Conservation (phyloP, 768 basidiomycete genomes). For the Mycena rosella region DNA sequence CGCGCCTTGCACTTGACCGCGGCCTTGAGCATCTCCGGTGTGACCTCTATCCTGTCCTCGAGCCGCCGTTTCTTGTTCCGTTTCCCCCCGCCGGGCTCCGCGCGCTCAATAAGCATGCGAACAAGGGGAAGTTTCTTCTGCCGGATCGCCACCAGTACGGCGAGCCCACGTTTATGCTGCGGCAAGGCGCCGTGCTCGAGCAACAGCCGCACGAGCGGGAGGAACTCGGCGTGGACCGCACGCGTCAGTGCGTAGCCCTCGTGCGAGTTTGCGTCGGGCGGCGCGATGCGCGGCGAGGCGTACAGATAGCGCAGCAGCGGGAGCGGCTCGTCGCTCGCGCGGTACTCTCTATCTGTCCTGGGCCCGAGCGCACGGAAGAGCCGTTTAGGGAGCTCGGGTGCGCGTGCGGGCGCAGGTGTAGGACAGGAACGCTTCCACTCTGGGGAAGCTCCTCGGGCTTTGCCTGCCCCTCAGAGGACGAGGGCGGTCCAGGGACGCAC, state of each 20-base stretch:
- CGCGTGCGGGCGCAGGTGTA: background rate
- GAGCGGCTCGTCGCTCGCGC: constrained; percentile 65
- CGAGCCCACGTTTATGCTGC: constrained; percentile 65
- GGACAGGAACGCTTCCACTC: constrained; percentile 1
- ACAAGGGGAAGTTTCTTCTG: constrained; percentile 77
- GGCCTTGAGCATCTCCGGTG: constrained; percentile 68
- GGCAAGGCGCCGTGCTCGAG: constrained; percentile 83
- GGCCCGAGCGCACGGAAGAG: constrained; percentile 70
- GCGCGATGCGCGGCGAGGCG: constrained; percentile 50
- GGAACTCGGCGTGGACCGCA: constrained; percentile 76
- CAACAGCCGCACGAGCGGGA: constrained; percentile 77
- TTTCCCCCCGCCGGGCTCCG: constrained; percentile 42
- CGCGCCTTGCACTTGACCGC: constrained; percentile 76
- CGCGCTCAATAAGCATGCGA: constrained; percentile 80
- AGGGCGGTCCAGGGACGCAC: constrained; percentile 1
- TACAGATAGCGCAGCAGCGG: constrained; percentile 75
- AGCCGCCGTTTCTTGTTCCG: constrained; percentile 65
- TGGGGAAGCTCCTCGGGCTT: background rate
- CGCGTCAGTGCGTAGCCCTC: constrained; percentile 86
- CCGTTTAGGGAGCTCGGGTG: constrained; percentile 71
- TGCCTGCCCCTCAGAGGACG: constrained; percentile 17
- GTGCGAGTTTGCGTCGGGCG: constrained; percentile 72
- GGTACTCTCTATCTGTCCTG: constrained; percentile 53
- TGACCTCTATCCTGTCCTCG: constrained; percentile 70
- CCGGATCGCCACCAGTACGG: constrained; percentile 82